Percentiles rank a stretch among this genome's conserved stretches.
These are phyloP conservation scores for Penicillium sp. DNA, from an alignment of 2,329 filamentous ascomycete genomes.

Conservation along the genomic window DNA sequence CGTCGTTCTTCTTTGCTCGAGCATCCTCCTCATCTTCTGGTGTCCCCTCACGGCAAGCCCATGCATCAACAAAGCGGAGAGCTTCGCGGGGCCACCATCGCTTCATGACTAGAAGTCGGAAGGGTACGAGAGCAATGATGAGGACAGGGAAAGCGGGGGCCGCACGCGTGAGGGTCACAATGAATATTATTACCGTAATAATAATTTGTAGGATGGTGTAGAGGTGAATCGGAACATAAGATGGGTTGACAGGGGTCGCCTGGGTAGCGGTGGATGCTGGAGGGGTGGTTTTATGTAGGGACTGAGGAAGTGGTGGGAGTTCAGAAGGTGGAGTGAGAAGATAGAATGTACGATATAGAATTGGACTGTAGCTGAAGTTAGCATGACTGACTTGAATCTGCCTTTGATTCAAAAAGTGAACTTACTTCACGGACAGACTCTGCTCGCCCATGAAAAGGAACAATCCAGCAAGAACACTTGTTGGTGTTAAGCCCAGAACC, in stretches of 20 bases:
- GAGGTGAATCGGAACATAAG: constrained; percentile 60
- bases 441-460: constrained; percentile 73
- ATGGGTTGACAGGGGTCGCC: constrained; percentile 39
- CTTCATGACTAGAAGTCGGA: constrained; percentile 65
- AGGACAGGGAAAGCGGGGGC: constrained; percentile 67
- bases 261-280: constrained; percentile 9
- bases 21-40: constrained; percentile 55
- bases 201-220: constrained; percentile 64
- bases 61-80: constrained; percentile 56
- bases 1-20: not conserved
- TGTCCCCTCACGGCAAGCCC: constrained; percentile 57
- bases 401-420: not conserved
- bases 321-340: constrained; percentile 61
- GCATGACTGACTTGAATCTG: not conserved
- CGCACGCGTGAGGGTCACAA: constrained; percentile 65
- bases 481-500: constrained; percentile 66
- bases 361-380: constrained; percentile 48
- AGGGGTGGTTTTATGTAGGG: constrained; percentile 21
- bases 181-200: constrained; percentile 64
- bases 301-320: constrained; percentile 52
- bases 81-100: constrained; percentile 63
- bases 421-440: constrained; percentile 63
- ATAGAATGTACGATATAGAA: constrained; percentile 62
- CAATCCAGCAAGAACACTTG: constrained; percentile 66
- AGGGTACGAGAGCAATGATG: constrained; percentile 66